Evolutionary conservation across 257 asterid species (phyloP), one percentile per base, ranked within the genome.

Genomic region (Nicotiana obtusifolia): DNA sequence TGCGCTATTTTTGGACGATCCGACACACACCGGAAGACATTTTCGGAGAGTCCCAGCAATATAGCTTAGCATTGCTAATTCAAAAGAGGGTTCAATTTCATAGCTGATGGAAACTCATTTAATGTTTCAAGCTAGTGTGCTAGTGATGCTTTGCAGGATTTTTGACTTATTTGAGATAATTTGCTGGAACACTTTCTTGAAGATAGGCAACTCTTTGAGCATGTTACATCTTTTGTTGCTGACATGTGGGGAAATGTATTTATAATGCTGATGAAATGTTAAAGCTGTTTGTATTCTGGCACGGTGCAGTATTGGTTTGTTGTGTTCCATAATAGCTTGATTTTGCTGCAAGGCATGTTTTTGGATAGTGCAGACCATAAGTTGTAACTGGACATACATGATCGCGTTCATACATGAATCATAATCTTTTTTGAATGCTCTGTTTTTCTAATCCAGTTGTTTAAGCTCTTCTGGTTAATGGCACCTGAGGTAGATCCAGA

Each of bases 401-500:
- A 73, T 0, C 0, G 8, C 79, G 24, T 22, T 24, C 41, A 2
- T 22, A 7, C 22, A 14, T 22, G 61, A 22, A 47, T 47, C 14
- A 6, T 73, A 49, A 24, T 44, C 49, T 0, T 47, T 62, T 47
- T 24, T 47, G 61, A 31, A 7, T 73, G 79, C 15, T 49, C 2
- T 73, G 61, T 60, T 78, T 41, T 28, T 78, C 76, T 64, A 76
- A 22, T 84, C 22, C 82, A 52, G 80, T 80, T 65, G 64, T 87
- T 65, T 78, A 86, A 68, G 81, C 81, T 62, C 80, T 80, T 30
- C 33, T 30, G 33, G 87, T 81, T 49, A 49, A 94, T 95, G 98
- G 91, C 80, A 76, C 83, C 93, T 59, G 82, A 88, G 76, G 88
- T 60, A 69, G 88, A 88, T 20, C 71, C 80, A 22, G 94, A 92